Percentiles rank a stretch among this genome's conserved stretches.
These are phyloP conservation scores for Pythium biforme DNA, from an alignment of 352 stramenopile genomes.

Conservation along the genomic window DNA sequence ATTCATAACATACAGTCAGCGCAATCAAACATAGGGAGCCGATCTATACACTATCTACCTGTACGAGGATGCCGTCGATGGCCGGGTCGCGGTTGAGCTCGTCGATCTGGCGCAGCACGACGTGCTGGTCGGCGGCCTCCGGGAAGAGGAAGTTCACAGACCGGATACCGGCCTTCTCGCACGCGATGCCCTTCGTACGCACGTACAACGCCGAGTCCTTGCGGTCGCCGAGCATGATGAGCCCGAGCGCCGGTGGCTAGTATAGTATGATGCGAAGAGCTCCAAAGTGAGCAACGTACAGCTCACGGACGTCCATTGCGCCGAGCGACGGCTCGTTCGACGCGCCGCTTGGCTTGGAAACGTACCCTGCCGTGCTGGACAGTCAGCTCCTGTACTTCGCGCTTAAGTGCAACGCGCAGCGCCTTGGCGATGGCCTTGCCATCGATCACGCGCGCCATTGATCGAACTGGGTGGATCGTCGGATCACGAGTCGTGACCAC, in stretches of 20 bases:
- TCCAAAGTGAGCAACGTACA: no score
- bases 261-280: no score
- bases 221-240: conserved; percentile 97
- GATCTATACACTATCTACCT: no score
- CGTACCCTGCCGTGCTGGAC: conserved; percentile 49
- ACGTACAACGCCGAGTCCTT: conserved; percentile 98
- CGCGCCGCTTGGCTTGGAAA: no score
- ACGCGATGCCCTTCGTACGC: conserved; percentile 97
- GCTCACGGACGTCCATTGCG: no score
- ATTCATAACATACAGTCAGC: no score
- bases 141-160: conserved; percentile 89
- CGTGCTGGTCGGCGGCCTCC: conserved; percentile 48
- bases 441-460: conserved; percentile 56
- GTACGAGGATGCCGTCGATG: conserved; percentile 85
- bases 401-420: conserved; percentile 56
- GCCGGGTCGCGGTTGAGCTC: conserved; percentile 69
- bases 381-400: conserved; percentile 55
- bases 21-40: no score
- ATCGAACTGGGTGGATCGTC: no score
- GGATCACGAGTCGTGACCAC: no score
- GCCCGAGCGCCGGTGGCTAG: conserved; percentile 92
- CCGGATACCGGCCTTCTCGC: conserved; percentile 91
- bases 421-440: conserved; percentile 68
- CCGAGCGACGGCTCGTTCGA: no score
- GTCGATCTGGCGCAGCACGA: conserved; percentile 64